Conservation (phyloP, 169 alveolate species). For the Eimeria zaria region DNA sequence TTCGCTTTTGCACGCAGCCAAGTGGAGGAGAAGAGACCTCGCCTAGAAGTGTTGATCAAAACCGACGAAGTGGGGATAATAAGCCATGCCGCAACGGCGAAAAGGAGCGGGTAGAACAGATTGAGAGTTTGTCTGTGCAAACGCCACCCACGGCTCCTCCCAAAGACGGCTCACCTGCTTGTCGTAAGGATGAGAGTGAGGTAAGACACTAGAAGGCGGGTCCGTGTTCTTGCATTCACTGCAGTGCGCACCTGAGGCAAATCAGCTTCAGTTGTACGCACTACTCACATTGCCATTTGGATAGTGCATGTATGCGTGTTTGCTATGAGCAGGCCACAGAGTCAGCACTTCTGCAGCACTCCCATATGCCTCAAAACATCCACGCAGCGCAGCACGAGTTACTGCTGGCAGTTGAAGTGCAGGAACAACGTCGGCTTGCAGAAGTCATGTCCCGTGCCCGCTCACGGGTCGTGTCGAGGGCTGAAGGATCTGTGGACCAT, state of each 20-base stretch:
- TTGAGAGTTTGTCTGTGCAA: neutral
- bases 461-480: slow-evolving; percentile 23
- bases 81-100: neutral
- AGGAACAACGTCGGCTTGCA: slow-evolving; percentile 42
- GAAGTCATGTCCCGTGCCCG: slow-evolving; percentile 47
- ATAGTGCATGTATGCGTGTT: neutral
- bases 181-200: neutral
- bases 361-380: slow-evolving; percentile 29
- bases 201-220: neutral
- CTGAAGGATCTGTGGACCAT: neutral
- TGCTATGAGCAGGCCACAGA: neutral
- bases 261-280: neutral
- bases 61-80: neutral
- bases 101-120: neutral
- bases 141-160: slow-evolving; percentile 62
- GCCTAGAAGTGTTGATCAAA: neutral
- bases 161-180: neutral
- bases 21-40: neutral
- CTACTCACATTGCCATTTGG: neutral
- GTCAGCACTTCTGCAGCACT: neutral
- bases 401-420: neutral
- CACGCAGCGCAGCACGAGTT: slow-evolving; percentile 41
- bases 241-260: neutral
- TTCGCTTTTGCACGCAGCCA: neutral
- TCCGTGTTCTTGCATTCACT: neutral